Conservation (phyloP, 1,139 yeast species). For the Geotrichum australiense region DNA sequence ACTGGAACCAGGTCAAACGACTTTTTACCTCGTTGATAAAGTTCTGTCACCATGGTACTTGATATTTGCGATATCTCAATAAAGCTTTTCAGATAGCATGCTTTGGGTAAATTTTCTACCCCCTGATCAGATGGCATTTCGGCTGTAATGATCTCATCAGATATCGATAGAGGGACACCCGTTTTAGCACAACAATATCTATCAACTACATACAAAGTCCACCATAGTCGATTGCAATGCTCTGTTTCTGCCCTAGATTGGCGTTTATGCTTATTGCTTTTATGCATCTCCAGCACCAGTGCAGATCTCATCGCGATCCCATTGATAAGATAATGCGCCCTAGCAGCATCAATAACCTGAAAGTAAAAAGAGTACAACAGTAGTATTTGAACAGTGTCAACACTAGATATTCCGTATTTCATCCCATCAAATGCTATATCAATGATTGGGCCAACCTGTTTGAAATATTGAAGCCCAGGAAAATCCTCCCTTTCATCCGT, state of each 20-base stretch:
- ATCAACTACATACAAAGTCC: constrained; percentile 90
- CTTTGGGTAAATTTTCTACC: constrained; percentile 64
- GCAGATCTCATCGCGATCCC: constrained; percentile 75
- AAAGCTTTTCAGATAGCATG: constrained; percentile 71
- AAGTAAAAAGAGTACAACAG: constrained; percentile 70
- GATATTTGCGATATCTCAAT: constrained; percentile 76
- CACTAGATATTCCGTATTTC: constrained; percentile 20
- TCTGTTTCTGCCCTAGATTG: constrained; percentile 36
- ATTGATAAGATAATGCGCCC: constrained; percentile 73
- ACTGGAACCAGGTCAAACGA: constrained; percentile 63
- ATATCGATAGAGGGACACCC: constrained; percentile 70
- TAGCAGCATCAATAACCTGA: constrained; percentile 80
- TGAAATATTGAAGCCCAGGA: constrained; percentile 23
- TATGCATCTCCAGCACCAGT: constrained; percentile 68
- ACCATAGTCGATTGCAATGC: constrained; percentile 78
- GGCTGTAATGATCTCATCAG: constrained; percentile 73
- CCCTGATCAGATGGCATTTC: constrained; percentile 42
- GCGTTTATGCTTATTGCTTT: constrained; percentile 17
- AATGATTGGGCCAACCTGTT: constrained; percentile 21
- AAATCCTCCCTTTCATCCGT: constrained; percentile 7
- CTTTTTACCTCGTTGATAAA: constrained; percentile 56
- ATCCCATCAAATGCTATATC: constrained; percentile 23
- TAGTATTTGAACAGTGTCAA: constrained; percentile 61
- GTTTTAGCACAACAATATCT: constrained; percentile 81
- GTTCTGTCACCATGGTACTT: constrained; percentile 62